Conservation (phyloP, 306 rosid genomes). For the Prosopis cineraria region DNA sequence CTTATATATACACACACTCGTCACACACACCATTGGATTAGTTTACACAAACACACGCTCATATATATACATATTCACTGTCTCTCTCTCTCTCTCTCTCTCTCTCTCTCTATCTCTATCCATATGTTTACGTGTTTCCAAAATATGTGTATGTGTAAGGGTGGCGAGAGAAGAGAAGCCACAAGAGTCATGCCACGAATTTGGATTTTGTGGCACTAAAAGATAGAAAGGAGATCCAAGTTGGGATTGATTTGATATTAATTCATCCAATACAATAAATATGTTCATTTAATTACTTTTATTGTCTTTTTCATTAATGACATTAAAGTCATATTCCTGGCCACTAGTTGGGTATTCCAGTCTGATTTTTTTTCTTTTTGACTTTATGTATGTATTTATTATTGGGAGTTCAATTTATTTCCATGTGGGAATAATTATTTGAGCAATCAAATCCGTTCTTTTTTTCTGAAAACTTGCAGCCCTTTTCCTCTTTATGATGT, state of each 20-base stretch:
- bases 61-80: background rate
- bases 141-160: slow-evolving; percentile 7
- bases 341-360: background rate
- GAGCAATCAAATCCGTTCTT: slow-evolving; percentile 16
- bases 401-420: background rate
- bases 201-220: slow-evolving; percentile 39
- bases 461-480: slow-evolving; percentile 16
- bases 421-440: background rate
- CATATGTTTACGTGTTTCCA: no score
- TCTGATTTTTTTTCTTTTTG: background rate
- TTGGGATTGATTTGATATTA: slow-evolving; percentile 10
- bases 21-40: background rate
- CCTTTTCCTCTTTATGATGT: slow-evolving; percentile 26
- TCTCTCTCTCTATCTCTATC: background rate
- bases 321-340: background rate
- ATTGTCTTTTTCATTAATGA: background rate
- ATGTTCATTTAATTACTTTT: background rate
- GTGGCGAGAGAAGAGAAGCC: slow-evolving; percentile 33
- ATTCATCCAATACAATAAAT: slow-evolving; percentile 20
- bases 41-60: background rate
- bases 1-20: slow-evolving; percentile 12
- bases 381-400: background rate
- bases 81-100: background rate
- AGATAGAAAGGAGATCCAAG: slow-evolving; percentile 53
- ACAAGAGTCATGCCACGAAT: slow-evolving; percentile 64